Base-by-base conservation (phyloP, 495 filamentous ascomycete species). In the Chaetomium cochliodes region DNA sequence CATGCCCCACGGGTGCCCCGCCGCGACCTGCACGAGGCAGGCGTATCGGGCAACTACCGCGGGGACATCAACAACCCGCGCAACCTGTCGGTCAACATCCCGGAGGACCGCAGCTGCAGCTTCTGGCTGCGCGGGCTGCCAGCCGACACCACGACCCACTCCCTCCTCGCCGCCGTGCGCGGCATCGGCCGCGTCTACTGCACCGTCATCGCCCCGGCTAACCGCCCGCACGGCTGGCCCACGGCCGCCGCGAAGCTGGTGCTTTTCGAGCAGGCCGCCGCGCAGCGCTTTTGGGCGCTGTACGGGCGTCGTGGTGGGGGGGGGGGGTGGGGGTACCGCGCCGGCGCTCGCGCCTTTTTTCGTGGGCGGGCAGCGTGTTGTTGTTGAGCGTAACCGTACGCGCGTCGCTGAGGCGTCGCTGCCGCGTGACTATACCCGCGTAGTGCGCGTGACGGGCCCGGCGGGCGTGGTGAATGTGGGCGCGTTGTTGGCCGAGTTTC, bases 101-200 rank as follows among this genome's bases (percentile, higher is more conserved):
- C 73, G 0, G 65, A 68, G 15, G 60, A 70, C 5, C 12, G 61
- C 0, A 78, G 73, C 62, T 78, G 76, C 23, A 68, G 72, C 1
- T 68, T 81, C 0, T 81, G 74, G 72, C 58, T 81, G 8, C 75
- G 70, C 0, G 69, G 71, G 5, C 70, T 81, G 0, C 75, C 78
- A 0, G 60, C 70, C 0, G 42, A 39, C 8, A 65, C 74, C 28
- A 75, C 70, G 0, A 62, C 65, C n/a, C 9, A 33, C 1, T 28
- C 69, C 5, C 70, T 81, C 0, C 72, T 81, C 0, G 62, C 49
- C 5, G 23, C 68, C 0, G 69, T 79, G 42, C 69, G 74, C 0
- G 47, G 67, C 47, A 63, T 67, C 3, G 78, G 79, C 9, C 77
- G 77, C 44, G 51, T 80, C 3, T 79, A 60, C 28, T 74, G 74